These are phyloP conservation scores for Tremellales sp. DNA, from an alignment of 1,284 basidiomycete species.

Conservation along the genomic window DNA sequence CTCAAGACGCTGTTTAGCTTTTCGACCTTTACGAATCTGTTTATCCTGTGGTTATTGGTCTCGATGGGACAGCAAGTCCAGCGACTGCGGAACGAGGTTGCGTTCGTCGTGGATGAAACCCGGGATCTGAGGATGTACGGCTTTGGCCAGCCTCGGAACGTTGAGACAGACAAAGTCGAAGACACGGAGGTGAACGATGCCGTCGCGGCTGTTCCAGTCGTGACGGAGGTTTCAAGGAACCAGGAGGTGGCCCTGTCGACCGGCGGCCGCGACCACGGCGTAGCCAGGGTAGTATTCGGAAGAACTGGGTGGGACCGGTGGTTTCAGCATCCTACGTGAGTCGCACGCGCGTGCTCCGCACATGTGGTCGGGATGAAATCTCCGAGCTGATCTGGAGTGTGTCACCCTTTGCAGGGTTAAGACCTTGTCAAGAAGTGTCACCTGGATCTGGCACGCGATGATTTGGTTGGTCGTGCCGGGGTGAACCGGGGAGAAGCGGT, in stretches of 20 bases:
- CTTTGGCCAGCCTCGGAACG: constrained; percentile 4
- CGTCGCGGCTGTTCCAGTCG: not conserved
- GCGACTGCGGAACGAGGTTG: constrained; percentile 32
- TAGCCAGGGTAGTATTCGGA: constrained; percentile 1
- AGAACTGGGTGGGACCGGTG: not conserved
- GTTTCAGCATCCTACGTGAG: constrained; percentile 5
- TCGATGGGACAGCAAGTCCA: constrained; percentile 36
- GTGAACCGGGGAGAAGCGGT: not conserved
- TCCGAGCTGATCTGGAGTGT: no score
- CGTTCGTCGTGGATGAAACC: constrained; percentile 36
- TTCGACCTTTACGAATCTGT: constrained; percentile 28
- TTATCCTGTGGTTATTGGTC: constrained; percentile 32
- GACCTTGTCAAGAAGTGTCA: not conserved
- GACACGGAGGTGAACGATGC: not conserved
- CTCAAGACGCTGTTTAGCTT: constrained; percentile 22
- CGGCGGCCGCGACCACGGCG: not conserved
- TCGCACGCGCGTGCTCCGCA: no score
- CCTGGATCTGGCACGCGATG: constrained; percentile 1
- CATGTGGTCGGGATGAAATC: no score
- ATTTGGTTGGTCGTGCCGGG: constrained; percentile 1
- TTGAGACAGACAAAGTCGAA: not conserved
- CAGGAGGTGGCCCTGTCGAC: no score
- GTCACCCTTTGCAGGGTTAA: not conserved
- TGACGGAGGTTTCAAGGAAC: constrained; percentile 1
- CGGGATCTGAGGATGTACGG: constrained; percentile 35